phyloP scores from a whole-genome alignment of 116 monocot species.

The Dioscorea cayenensis region DNA sequence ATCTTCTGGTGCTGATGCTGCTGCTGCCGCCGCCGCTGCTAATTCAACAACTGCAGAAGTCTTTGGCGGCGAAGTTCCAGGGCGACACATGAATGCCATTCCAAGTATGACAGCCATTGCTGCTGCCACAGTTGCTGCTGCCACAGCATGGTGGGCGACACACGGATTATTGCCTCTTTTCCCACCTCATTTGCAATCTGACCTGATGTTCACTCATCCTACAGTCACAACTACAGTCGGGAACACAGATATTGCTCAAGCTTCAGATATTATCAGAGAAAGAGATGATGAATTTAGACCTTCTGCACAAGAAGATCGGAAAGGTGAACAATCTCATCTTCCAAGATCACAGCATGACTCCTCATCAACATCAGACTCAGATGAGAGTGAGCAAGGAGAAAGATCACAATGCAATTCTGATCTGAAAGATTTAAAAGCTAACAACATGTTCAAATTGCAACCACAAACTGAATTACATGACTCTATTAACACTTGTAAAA shows the following conservation, averaged over 20 bases:
- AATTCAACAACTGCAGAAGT: slow-evolving; percentile 13
- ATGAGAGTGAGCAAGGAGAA: slow-evolving; percentile 26
- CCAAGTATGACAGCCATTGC: slow-evolving; percentile 57
- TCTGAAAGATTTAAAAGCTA: slow-evolving; percentile 1
- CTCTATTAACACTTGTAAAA: slow-evolving; percentile 21
- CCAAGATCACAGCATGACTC: neutral
- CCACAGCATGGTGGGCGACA: slow-evolving; percentile 87
- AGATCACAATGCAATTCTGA: slow-evolving; percentile 6
- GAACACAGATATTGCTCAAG: neutral
- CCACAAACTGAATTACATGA: slow-evolving; percentile 10
- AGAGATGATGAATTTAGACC: slow-evolving; percentile 4
- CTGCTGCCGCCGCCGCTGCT: slow-evolving; percentile 14
- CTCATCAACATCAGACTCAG: slow-evolving; percentile 34
- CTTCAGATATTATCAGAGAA: slow-evolving; percentile 15
- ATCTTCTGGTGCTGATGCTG: slow-evolving; percentile 18
- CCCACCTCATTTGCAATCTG: slow-evolving; percentile 33
- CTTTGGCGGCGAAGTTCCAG: slow-evolving; percentile 9
- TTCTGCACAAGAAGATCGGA: slow-evolving; percentile 16
- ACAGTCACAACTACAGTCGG: slow-evolving; percentile 14
- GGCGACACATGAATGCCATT: slow-evolving; percentile 20
- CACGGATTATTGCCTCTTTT: slow-evolving; percentile 64
- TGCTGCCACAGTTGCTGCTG: slow-evolving; percentile 79
- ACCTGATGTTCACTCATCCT: slow-evolving; percentile 26
- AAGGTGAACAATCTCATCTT: slow-evolving; percentile 12
- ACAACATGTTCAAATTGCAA: slow-evolving; percentile 7